Evolutionary conservation across 176 grass and related monocot species (phyloP), one percentile per base, ranked within the genome.

Genomic region (Saccharum officinarum): DNA sequence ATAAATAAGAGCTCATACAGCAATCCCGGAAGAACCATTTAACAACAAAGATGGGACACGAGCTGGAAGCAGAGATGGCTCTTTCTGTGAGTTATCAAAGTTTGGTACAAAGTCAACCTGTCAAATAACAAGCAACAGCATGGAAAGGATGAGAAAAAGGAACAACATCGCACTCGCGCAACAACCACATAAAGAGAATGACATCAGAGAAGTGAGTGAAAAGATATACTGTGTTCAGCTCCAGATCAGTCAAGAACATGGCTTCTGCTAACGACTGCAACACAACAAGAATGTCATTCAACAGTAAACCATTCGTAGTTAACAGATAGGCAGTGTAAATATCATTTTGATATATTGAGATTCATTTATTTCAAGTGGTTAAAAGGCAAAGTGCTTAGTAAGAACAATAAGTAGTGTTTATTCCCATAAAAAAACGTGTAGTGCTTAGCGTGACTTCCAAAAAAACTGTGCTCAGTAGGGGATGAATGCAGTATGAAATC

Each of bases 31-130:
- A 80, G 91, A 94, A 77, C 96, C 96, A 73, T 98, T 98, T 69
- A 98, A 83, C 81, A 95, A 82, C 75, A 98, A 74, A 80, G 92
- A 89, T 87, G 96, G 96, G 64, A 98, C 66, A 82, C 96, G 96
- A 76, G 96, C 77, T 54, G 96, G 96, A 70, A 98, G 92, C 65
- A 98, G 86, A 79, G 93, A 95, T 33, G 96, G 96, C 79, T 98
- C 96, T 85, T 94, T 94, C 71, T 98, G 91, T 80, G 96, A 98
- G 86, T 92, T 95, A 79, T 98, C 96, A 91, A 98, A 98, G 82
- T 94, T 98, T 36, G 96, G 91, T 38, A 85, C 39, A 41, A 92
- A 94, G 64, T 98, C 90, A 71, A 98, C 96, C 96, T 98, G 89
- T 75, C 34, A 82, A 87, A 76, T 71, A 50, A 65, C 47, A 84